Percentiles rank a stretch among this genome's conserved stretches.
Evolutionary conservation across 805 yeast species (phyloP).

Genomic region (Blastobotrys americana): DNA sequence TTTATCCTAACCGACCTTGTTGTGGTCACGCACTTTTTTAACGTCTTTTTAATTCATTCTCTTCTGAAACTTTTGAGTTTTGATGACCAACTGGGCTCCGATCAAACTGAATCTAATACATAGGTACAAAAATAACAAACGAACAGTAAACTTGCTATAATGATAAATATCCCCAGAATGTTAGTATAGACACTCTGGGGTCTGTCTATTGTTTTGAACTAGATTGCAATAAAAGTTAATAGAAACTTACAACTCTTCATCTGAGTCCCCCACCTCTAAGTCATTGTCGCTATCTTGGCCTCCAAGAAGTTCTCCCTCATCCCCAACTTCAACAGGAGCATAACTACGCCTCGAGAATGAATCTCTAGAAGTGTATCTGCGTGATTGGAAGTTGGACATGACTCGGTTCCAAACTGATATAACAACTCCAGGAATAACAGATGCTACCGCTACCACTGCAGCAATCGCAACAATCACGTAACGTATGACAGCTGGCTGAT

Average conservation of each 20-base stretch:
- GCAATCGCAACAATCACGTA: conserved; percentile 29
- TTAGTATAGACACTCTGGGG: too few species aligned
- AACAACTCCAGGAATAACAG: conserved; percentile 18
- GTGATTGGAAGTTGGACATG: conserved; percentile 1
- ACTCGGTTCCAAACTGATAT: conserved; percentile 8
- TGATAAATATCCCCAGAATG: neutral
- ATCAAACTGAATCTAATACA: too few species aligned
- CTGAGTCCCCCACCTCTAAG: neutral
- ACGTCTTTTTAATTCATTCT: too few species aligned
- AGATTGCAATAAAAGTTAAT: too few species aligned
- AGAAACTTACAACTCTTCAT: neutral
- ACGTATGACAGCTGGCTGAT: conserved; percentile 16
- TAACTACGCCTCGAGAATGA: conserved; percentile 19
- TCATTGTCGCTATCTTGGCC: conserved; percentile 24
- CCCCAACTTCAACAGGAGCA: conserved; percentile 29
- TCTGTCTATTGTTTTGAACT: too few species aligned
- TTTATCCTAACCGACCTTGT: too few species aligned
- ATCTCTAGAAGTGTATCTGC: conserved; percentile 18
- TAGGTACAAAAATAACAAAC: too few species aligned
- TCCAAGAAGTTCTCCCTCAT: conserved; percentile 28
- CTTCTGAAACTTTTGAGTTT: too few species aligned
- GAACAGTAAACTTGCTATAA: too few species aligned
- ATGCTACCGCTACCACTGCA: conserved; percentile 21
- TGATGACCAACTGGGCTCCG: too few species aligned
- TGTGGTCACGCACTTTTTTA: too few species aligned